Evolutionary conservation across 345 rosid species (phyloP).

Genomic region (Passiflora organensis): DNA sequence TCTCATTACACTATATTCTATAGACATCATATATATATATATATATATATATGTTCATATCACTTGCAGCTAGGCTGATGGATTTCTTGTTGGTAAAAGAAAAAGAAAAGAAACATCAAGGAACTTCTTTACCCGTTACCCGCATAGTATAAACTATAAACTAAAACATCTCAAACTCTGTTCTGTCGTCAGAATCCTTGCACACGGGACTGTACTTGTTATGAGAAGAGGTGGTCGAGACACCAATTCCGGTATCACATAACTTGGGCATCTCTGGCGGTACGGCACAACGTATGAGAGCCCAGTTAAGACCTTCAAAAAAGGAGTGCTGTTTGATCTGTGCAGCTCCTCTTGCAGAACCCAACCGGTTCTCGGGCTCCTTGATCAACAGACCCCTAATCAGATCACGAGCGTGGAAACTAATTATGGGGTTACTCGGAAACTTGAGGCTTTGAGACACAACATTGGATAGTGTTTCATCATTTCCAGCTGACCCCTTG

Average conservation of each 20-base stretch:
- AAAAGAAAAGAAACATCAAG: slow-evolving; percentile 5
- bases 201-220: slow-evolving; percentile 26
- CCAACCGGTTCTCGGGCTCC: slow-evolving; percentile 62
- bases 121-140: slow-evolving; percentile 10
- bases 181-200: slow-evolving; percentile 29
- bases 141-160: background rate
- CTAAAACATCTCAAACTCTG: slow-evolving; percentile 61
- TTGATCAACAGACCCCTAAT: slow-evolving; percentile 59
- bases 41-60: too few species aligned
- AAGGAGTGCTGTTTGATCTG: slow-evolving; percentile 73
- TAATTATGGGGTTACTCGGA: slow-evolving; percentile 48
- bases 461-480: slow-evolving; percentile 62
- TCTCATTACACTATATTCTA: slow-evolving; percentile 7
- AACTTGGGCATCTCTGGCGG: slow-evolving; percentile 67
- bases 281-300: slow-evolving; percentile 57
- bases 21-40: too few species aligned
- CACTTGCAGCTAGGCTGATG: too few species aligned
- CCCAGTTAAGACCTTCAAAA: slow-evolving; percentile 80
- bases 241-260: too few species aligned
- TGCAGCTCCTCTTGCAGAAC: slow-evolving; percentile 64
- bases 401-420: slow-evolving; percentile 63
- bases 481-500: slow-evolving; percentile 64
- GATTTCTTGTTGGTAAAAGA: background rate
- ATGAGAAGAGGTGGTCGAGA: slow-evolving; percentile 15
- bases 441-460: slow-evolving; percentile 58